Percentiles rank a stretch among this genome's conserved stretches.
Conservation (phyloP, 768 basidiomycete species). For the Kwoniella europaea region DNA sequence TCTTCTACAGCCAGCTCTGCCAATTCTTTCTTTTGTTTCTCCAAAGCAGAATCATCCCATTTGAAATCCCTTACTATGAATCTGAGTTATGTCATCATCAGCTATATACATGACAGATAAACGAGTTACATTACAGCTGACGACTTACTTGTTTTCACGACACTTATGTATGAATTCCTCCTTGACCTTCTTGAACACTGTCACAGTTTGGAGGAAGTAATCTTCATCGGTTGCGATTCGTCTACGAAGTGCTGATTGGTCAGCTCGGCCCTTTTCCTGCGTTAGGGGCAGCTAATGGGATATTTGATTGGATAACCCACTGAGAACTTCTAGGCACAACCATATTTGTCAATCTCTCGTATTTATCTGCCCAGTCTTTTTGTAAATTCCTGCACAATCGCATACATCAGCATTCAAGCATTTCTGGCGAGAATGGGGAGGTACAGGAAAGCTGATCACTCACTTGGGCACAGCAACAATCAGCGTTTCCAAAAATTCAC, state of each 20-base stretch:
- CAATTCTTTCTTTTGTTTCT: constrained; percentile 76
- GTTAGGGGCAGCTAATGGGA: background rate
- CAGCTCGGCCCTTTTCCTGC: too few relatives aligned
- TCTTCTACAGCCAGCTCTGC: constrained; percentile 80
- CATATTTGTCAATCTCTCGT: constrained; percentile 85
- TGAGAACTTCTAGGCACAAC: constrained; percentile 89
- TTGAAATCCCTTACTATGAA: constrained; percentile 94
- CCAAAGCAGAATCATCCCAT: constrained; percentile 79
- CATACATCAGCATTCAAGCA: background rate
- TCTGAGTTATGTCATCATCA: constrained; percentile 60
- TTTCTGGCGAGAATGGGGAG: too few relatives aligned
- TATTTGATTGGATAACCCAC: constrained; percentile 62
- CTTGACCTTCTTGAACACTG: constrained; percentile 85
- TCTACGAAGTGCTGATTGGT: constrained; percentile 59
- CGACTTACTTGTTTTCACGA: constrained; percentile 85
- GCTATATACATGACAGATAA: background rate
- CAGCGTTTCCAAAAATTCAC: constrained; percentile 91
- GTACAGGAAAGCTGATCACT: constrained; percentile 39
- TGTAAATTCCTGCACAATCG: constrained; percentile 65
- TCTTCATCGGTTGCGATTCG: constrained; percentile 83
- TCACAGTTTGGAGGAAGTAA: constrained; percentile 79
- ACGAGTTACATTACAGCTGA: constrained; percentile 17
- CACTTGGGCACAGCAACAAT: constrained; percentile 94
- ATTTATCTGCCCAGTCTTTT: constrained; percentile 88
- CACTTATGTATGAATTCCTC: constrained; percentile 94